These are phyloP conservation scores for Clavispora vitiphila DNA, from an alignment of 805 yeast genomes.

Conservation along the genomic window DNA sequence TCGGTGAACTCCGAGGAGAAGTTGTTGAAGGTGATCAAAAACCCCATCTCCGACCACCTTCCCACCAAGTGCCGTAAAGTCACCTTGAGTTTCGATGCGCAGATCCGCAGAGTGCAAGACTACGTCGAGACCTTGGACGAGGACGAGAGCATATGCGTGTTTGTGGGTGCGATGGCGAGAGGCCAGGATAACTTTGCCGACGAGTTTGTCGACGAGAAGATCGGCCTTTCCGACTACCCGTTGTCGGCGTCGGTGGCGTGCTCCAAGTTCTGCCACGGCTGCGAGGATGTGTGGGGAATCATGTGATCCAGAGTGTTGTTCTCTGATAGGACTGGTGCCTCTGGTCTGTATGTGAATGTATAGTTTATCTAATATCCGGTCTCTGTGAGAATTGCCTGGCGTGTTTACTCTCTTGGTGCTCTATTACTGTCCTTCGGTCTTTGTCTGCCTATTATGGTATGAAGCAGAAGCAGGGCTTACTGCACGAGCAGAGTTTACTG, in stretches of 20 bases:
- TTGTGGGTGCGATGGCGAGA: slow-evolving; percentile 99
- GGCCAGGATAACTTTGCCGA: slow-evolving; percentile 98
- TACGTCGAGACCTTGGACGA: slow-evolving; percentile 74
- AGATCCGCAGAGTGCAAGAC: slow-evolving; percentile 82
- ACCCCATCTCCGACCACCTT: slow-evolving; percentile 94
- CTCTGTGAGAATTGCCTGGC: too few species aligned
- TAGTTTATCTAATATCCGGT: too few species aligned
- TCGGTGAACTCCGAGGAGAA: slow-evolving; percentile 95
- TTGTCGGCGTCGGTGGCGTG: slow-evolving; percentile 97
- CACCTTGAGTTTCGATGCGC: slow-evolving; percentile 89
- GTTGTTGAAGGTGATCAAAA: slow-evolving; percentile 87
- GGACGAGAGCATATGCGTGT: slow-evolving; percentile 94
- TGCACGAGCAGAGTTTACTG: too few species aligned
- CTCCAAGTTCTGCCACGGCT: slow-evolving; percentile 96
- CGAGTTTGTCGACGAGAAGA: slow-evolving; percentile 92
- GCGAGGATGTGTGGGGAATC: slow-evolving; percentile 97
- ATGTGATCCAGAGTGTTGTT: too few species aligned
- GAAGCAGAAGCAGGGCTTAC: too few species aligned
- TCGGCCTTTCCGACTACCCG: slow-evolving; percentile 93
- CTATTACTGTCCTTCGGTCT: too few species aligned
- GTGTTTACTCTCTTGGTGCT: too few species aligned
- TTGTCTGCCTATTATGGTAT: too few species aligned
- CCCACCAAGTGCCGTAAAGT: slow-evolving; percentile 94
- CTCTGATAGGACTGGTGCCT: too few species aligned
- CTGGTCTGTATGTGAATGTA: too few species aligned